These are phyloP conservation scores for Ganoderma lingzhi DNA, from an alignment of 1,284 basidiomycete species.

Conservation along the genomic window DNA sequence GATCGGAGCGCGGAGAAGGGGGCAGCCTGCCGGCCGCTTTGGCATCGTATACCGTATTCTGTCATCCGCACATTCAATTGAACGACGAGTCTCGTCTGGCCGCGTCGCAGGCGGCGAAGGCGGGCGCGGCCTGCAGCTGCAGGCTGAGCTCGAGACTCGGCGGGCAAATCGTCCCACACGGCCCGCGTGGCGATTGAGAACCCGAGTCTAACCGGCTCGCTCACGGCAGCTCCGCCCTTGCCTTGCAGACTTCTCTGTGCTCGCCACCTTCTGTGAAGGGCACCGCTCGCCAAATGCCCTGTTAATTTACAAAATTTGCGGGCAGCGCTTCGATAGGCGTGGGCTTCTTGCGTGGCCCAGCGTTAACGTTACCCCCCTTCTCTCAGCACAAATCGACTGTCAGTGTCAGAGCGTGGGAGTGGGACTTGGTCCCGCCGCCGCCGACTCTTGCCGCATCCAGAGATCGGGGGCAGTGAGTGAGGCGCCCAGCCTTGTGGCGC, in stretches of 20 bases:
- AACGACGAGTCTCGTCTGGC: conserved; percentile 4
- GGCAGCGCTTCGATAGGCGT: conserved; percentile 2
- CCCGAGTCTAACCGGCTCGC: neutral
- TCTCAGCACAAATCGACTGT: neutral
- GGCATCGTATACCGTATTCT: neutral
- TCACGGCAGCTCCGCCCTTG: neutral
- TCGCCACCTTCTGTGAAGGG: conserved; percentile 4
- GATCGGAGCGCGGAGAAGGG: conserved; percentile 22
- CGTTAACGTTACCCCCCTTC: neutral
- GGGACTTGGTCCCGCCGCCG: neutral
- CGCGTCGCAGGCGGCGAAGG: conserved; percentile 2
- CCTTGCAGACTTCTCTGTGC: neutral
- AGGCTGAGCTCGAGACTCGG: conserved; percentile 1
- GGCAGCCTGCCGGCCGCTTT: neutral
- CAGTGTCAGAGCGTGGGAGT: neutral
- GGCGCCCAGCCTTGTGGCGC: neutral
- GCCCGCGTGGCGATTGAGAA: neutral
- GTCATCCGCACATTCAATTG: neutral
- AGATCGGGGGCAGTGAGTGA: neutral
- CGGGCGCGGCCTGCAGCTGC: neutral
- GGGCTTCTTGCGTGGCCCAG: neutral
- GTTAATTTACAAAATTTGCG: conserved; percentile 2
- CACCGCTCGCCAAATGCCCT: neutral
- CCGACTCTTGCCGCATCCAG: neutral
- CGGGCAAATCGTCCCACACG: neutral